Percentiles rank a stretch among this genome's conserved stretches.
These are phyloP conservation scores for Neofusicoccum umdonicola DNA, from an alignment of 2,329 filamentous ascomycete genomes.

Conservation along the genomic window DNA sequence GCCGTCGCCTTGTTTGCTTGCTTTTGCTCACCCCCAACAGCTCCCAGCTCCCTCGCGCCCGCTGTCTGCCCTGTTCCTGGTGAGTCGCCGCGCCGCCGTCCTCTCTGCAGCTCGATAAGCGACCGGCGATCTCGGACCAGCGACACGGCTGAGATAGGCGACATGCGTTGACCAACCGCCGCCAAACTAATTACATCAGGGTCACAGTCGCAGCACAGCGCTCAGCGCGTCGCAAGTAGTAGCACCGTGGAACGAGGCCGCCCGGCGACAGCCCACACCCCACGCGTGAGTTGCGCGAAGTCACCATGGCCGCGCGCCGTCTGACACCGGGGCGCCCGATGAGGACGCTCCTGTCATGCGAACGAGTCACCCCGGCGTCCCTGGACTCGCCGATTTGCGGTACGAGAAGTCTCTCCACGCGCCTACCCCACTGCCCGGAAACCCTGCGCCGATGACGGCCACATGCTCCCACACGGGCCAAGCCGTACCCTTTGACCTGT, in stretches of 20 bases:
- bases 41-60: background rate
- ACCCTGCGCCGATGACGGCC: conserved; percentile 6
- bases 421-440: background rate
- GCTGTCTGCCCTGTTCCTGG: background rate
- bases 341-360: conserved; percentile 4
- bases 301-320: background rate
- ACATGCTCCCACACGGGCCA: conserved; percentile 1
- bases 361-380: conserved; percentile 2
- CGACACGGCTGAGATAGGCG: conserved; percentile 3
- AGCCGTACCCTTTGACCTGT: background rate
- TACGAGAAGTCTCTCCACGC: background rate
- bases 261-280: background rate
- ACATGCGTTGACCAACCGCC: conserved; percentile 7
- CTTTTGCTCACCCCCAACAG: background rate
- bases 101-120: background rate
- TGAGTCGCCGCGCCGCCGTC: background rate
- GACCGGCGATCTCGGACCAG: conserved; percentile 7
- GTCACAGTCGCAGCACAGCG: background rate
- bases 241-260: conserved; percentile 2
- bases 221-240: conserved; percentile 4
- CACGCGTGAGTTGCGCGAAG: background rate
- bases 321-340: conserved; percentile 4
- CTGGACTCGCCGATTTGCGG: conserved; percentile 1
- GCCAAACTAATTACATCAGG: conserved; percentile 3
- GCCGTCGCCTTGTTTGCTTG: background rate